Evolutionary conservation across 208 protist species (phyloP).

Genomic region (Entamoeba moshkovskii): DNA sequence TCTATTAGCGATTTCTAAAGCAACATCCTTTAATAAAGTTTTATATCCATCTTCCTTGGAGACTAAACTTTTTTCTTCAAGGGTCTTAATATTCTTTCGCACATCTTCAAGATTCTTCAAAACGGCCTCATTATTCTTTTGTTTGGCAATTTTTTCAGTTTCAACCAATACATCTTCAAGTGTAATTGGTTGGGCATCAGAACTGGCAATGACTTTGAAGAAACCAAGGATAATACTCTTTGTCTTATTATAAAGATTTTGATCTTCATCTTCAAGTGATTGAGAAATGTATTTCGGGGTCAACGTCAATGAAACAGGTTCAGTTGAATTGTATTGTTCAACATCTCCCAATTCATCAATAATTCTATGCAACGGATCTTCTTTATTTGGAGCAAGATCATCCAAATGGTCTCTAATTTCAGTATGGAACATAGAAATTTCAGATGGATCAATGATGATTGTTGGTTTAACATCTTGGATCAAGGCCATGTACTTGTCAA

Average conservation of each 20-base stretch:
- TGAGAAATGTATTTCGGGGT: neutral
- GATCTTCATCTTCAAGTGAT: neutral
- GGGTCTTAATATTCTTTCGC: neutral
- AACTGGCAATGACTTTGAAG: neutral
- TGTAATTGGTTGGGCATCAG: neutral
- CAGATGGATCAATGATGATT: neutral
- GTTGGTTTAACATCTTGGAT: neutral
- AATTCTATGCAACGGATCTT: neutral
- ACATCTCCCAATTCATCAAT: neutral
- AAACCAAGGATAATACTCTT: neutral
- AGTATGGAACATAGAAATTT: neutral
- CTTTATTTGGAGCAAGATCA: neutral
- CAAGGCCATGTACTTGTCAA: neutral
- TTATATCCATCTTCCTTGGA: neutral
- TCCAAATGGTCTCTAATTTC: neutral
- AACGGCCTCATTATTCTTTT: neutral
- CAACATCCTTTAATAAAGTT: neutral
- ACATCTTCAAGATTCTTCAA: neutral
- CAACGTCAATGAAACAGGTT: neutral
- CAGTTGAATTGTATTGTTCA: neutral
- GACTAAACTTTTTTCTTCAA: neutral
- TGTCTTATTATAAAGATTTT: neutral
- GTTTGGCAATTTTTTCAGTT: neutral
- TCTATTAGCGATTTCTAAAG: neutral
- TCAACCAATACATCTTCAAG: neutral